Evolutionary conservation across 805 yeast genomes (phyloP).

Genomic region (Pichia ethanolica): DNA sequence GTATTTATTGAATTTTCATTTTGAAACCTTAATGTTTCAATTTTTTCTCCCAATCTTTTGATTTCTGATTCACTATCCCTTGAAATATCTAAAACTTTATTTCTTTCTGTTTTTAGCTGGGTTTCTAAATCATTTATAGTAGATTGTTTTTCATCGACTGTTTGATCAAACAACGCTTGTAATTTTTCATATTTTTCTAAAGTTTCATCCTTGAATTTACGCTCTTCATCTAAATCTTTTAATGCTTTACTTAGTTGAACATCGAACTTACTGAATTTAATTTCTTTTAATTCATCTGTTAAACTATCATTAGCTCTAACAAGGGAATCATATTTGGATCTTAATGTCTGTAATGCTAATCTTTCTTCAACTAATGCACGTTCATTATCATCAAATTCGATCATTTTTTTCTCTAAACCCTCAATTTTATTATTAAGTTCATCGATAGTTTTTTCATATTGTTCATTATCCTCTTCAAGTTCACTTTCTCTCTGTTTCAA

Average conservation of each 20-base stretch:
- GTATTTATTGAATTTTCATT: conserved; percentile 37
- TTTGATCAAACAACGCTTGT: conserved; percentile 15
- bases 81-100: conserved; percentile 12
- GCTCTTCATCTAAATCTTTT: conserved; percentile 29
- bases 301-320: conserved; percentile 19
- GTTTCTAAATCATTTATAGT: conserved; percentile 21
- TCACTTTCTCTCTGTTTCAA: conserved; percentile 41
- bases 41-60: conserved; percentile 53
- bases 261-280: conserved; percentile 29
- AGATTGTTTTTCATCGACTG: conserved; percentile 20
- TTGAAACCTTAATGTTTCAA: conserved; percentile 60
- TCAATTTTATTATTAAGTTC: conserved; percentile 10
- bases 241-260: conserved; percentile 27
- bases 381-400: neutral
- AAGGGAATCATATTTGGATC: conserved; percentile 19
- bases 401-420: neutral
- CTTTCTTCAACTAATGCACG: conserved; percentile 24
- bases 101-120: conserved; percentile 20
- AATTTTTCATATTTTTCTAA: conserved; percentile 12
- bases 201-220: conserved; percentile 9
- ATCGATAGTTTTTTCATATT: conserved; percentile 22
- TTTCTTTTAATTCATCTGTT: conserved; percentile 25
- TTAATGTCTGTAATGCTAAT: conserved; percentile 20
- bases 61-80: conserved; percentile 38
- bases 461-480: conserved; percentile 29